phyloP scores from a whole-genome alignment of 345 rosid species.

The Populus pruinosa region DNA sequence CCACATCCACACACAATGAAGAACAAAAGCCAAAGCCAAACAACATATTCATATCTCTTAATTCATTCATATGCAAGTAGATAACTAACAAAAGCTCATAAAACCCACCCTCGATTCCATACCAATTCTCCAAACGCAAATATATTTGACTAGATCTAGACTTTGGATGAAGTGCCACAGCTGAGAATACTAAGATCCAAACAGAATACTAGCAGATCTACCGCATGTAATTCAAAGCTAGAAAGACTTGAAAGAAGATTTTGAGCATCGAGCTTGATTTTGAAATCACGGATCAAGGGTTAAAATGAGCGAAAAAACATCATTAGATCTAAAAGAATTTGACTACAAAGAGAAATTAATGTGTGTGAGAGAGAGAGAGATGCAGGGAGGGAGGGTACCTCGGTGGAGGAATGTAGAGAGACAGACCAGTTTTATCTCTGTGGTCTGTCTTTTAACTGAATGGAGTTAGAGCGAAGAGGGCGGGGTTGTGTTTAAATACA shows the following conservation, averaged over 20 bases:
- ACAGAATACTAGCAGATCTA: not conserved
- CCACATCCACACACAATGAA: no score
- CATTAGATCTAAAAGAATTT: not conserved
- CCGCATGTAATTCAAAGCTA: not conserved
- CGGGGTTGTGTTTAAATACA: conserved; percentile 14
- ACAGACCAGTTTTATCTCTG: not conserved
- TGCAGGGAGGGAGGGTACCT: not conserved
- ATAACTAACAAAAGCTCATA: no score
- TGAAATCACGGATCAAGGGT: not conserved
- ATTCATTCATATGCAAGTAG: no score
- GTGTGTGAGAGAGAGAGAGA: not conserved
- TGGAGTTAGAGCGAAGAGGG: not conserved
- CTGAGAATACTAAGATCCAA: not conserved
- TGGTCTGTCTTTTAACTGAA: not conserved
- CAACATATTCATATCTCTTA: no score
- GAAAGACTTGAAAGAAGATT: not conserved
- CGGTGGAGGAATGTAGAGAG: not conserved
- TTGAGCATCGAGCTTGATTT: not conserved
- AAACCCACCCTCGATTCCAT: not conserved
- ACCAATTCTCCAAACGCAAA: not conserved
- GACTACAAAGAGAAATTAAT: not conserved
- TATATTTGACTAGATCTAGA: not conserved
- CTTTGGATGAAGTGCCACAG: not conserved
- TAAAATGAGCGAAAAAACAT: not conserved
- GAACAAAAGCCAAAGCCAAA: no score